Base-by-base conservation (phyloP, 1,139 yeast species). In the Saccharomyces hybrid region DNA sequence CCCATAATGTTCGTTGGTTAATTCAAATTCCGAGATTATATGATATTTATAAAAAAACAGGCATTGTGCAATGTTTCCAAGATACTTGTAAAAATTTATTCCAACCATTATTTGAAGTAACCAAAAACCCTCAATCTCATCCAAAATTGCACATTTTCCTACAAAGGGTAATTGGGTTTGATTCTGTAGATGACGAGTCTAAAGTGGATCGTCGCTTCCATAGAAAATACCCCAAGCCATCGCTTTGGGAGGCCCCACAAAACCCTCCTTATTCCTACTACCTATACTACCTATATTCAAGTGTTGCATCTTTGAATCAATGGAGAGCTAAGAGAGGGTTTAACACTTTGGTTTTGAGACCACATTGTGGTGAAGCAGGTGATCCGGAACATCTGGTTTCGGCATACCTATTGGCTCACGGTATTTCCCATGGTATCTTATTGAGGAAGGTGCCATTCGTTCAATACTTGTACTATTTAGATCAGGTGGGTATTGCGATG, bases 321-420 rank as follows among this genome's bases (percentile, higher is more conserved):
- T 84, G 93, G 80, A 82, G 99, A 72, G 73, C 77, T 47, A 78
- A 75, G 58, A 78, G 90, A 54, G 86, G 88, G 0, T 87, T 81
- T 72, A 91, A 88, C 68, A 91, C 98, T 0, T 85, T 95, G 72
- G 95, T 89, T 19, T 76, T 95, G 63, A 81, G 99, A 65, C 99
- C 99, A 1, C 99, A 95, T 70, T 88, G 97, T 64, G 99, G 99
- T 60, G 99, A 95, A 72, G 99, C 99, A 4, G 99, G 99, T 54
- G 98, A 95, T 66, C 97, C 99, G 1, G 98, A 91, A 65, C 99
- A 95, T 73, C 78, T 95, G 68, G 89, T 91, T 48, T 80, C 93
- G 54, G 95, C 99, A 0, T 95, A 87, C 66, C 74, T 95, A 65
- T 83, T 95, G 0, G 84, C 97, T 0, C 95, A 93, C 66, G 88